Conservation (phyloP, 441 rosid species). For the Euphorbia schlechtendalii region DNA sequence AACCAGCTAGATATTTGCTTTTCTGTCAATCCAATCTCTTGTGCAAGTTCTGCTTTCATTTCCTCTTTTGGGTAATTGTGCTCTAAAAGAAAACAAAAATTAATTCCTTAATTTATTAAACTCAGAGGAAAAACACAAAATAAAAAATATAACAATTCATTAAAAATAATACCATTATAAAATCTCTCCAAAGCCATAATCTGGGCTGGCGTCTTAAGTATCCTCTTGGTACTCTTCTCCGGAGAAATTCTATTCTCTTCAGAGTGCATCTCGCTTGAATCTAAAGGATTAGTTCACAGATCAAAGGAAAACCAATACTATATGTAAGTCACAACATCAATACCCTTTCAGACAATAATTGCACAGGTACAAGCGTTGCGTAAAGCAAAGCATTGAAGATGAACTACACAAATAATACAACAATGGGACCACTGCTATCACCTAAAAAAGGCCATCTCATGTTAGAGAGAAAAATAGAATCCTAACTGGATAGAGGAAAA, state of each 20-base stretch:
- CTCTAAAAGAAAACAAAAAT: slow-evolving; percentile 30
- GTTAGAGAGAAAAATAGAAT: not conserved
- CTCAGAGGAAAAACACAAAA: slow-evolving; percentile 2
- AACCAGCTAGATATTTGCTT: slow-evolving; percentile 96
- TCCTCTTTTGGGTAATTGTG: slow-evolving; percentile 79
- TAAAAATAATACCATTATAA: slow-evolving; percentile 49
- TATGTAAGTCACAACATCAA: not conserved
- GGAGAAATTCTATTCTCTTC: slow-evolving; percentile 50
- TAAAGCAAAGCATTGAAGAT: not conserved
- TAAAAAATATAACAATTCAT: slow-evolving; percentile 10
- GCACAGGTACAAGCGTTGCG: not conserved
- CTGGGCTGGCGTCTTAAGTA: slow-evolving; percentile 69
- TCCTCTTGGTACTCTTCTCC: slow-evolving; percentile 55
- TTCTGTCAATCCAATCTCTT: slow-evolving; percentile 66
- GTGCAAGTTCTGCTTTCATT: slow-evolving; percentile 63
- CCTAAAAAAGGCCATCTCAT: not conserved
- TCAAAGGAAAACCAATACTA: slow-evolving; percentile 2
- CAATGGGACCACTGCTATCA: not conserved
- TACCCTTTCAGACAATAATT: not conserved
- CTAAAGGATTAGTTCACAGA: slow-evolving; percentile 26
- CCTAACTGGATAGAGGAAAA: slow-evolving; percentile 1
- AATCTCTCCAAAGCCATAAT: slow-evolving; percentile 61
- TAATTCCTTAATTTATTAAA: slow-evolving; percentile 15
- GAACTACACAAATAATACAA: not conserved
- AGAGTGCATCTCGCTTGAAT: slow-evolving; percentile 48